Conservation (phyloP, 1,139 yeast genomes). For the Zygosaccharomyces pseudobailii region DNA sequence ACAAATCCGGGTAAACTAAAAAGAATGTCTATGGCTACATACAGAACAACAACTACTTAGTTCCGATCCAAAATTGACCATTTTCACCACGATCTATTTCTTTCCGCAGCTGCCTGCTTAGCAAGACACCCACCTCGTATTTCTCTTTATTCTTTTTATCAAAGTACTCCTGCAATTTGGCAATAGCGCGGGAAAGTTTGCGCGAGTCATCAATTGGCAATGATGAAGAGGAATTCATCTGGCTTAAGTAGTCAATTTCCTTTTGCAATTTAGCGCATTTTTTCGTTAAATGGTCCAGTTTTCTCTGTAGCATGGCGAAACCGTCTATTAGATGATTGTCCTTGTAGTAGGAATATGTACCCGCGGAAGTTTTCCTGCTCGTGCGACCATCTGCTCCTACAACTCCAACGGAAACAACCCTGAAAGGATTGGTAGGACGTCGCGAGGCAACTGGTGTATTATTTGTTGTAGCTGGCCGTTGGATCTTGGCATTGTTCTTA, state of each 20-base stretch:
- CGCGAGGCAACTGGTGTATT: conserved; percentile 7
- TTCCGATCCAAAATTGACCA: conserved; percentile 35
- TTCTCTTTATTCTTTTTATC: conserved; percentile 39
- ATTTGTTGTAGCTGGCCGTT: conserved; percentile 3
- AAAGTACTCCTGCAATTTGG: conserved; percentile 36
- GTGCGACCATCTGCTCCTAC: conserved; percentile 10
- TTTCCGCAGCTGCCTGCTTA: conserved; percentile 38
- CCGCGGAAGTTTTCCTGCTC: conserved; percentile 13
- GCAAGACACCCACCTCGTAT: conserved; percentile 38
- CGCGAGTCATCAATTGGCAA: conserved; percentile 37
- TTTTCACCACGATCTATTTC: conserved; percentile 39
- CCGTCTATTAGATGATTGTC: conserved; percentile 8
- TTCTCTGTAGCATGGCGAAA: conserved; percentile 22
- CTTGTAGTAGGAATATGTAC: conserved; percentile 2
- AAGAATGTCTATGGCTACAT: background rate
- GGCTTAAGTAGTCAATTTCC: conserved; percentile 36
- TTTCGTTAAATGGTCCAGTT: conserved; percentile 25
- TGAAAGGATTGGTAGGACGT: conserved; percentile 30
- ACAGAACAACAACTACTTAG: conserved; percentile 13
- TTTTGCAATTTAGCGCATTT: conserved; percentile 36
- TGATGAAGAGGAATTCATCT: conserved; percentile 34
- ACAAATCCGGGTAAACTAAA: conserved; percentile 1
- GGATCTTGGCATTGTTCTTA: conserved; percentile 10
- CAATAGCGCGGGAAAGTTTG: conserved; percentile 35
- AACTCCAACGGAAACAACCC: conserved; percentile 31